Evolutionary conservation across 805 yeast genomes (phyloP).

Genomic region (Danielozyma ontarioensis): DNA sequence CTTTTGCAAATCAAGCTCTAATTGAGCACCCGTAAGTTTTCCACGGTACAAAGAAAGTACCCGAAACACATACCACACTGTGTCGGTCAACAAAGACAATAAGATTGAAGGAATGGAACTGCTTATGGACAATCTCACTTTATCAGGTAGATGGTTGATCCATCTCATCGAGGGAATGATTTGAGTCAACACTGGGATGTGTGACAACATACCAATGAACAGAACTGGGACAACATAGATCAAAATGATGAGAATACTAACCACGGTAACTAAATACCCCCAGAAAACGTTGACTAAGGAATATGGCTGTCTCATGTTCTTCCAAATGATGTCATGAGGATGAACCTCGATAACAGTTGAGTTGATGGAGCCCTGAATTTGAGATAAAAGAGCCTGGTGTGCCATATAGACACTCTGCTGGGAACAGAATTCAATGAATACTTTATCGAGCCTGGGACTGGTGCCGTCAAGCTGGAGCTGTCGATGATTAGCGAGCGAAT

Average conservation of each 20-base stretch:
- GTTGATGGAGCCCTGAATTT: slow-evolving; percentile 38
- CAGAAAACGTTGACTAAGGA: slow-evolving; percentile 33
- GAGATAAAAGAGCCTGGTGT: slow-evolving; percentile 50
- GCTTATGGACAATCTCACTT: slow-evolving; percentile 48
- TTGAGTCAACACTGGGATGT: slow-evolving; percentile 58
- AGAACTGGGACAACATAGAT: slow-evolving; percentile 83
- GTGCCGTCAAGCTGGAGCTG: slow-evolving; percentile 13
- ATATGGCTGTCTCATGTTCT: slow-evolving; percentile 42
- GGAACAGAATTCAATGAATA: slow-evolving; percentile 58
- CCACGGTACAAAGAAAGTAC: slow-evolving; percentile 52
- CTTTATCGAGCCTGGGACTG: slow-evolving; percentile 32
- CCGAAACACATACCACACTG: slow-evolving; percentile 56
- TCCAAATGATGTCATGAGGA: slow-evolving; percentile 71
- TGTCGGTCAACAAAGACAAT: slow-evolving; percentile 56
- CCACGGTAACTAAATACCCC: slow-evolving; percentile 37
- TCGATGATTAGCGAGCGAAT: neutral
- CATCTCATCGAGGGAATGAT: slow-evolving; percentile 57
- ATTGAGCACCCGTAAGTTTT: slow-evolving; percentile 52
- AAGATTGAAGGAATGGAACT: slow-evolving; percentile 65
- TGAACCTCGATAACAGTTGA: slow-evolving; percentile 48
- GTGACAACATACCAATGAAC: slow-evolving; percentile 69
- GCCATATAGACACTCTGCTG: slow-evolving; percentile 59
- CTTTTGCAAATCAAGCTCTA: slow-evolving; percentile 66
- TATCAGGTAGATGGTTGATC: slow-evolving; percentile 50
- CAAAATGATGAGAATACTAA: slow-evolving; percentile 46